These are phyloP conservation scores for Babesia caballi DNA, from an alignment of 169 alveolate species.

Conservation along the genomic window DNA sequence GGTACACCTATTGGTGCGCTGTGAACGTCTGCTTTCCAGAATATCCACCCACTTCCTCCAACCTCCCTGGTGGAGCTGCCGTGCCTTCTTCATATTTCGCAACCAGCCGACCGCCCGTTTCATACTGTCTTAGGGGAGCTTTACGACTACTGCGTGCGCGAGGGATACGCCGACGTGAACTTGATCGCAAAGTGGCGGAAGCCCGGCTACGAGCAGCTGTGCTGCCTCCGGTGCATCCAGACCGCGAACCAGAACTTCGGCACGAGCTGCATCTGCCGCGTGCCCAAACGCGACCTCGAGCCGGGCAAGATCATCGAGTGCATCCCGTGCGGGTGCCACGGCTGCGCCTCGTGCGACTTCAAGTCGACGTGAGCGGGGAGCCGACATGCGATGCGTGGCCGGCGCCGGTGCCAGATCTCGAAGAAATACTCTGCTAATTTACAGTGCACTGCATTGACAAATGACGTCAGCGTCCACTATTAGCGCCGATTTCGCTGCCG, in stretches of 20 bases:
- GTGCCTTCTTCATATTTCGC: too few species aligned
- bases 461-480: too few species aligned
- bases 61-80: too few species aligned
- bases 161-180: slow-evolving; percentile 95
- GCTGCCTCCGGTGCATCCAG: slow-evolving; percentile 94
- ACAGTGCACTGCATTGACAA: too few species aligned
- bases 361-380: neutral
- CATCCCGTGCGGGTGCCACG: slow-evolving; percentile 97
- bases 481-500: neutral
- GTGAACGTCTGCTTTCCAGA: neutral
- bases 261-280: slow-evolving; percentile 97
- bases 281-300: slow-evolving; percentile 93
- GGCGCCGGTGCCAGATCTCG: neutral
- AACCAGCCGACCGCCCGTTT: too few species aligned
- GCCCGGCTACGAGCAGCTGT: slow-evolving; percentile 96
- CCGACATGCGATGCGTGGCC: neutral
- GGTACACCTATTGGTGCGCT: too few species aligned
- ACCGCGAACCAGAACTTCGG: slow-evolving; percentile 90
- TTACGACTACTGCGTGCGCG: slow-evolving; percentile 94
- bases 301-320: slow-evolving; percentile 89
- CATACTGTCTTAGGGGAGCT: slow-evolving; percentile 81
- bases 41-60: neutral
- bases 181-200: slow-evolving; percentile 99
- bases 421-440: too few species aligned
- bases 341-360: slow-evolving; percentile 92